Percentiles rank a stretch among this genome's conserved stretches.
Conservation (phyloP, 2,329 filamentous ascomycete genomes). For the Colletotrichum destructivum region DNA sequence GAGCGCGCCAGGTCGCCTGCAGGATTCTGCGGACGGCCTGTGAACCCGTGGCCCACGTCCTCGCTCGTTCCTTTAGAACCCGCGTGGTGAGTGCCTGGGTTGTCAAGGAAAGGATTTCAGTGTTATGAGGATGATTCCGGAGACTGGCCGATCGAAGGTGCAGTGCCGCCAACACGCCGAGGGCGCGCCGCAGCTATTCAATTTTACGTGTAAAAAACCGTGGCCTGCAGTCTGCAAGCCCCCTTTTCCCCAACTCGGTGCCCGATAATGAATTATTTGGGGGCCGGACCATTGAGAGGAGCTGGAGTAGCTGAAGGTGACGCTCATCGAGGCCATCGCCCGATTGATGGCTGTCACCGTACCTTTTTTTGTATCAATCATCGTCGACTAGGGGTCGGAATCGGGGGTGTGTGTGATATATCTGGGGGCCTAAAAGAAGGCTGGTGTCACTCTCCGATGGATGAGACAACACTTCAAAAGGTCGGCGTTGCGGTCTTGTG, state of each 20-base stretch:
- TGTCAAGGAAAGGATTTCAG: not conserved
- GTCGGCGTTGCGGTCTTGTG: not conserved
- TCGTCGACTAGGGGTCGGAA: not conserved
- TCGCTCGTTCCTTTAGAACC: not conserved
- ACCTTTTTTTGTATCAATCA: not conserved
- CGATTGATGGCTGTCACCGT: not conserved
- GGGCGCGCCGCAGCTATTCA: not conserved
- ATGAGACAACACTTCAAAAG: conserved; percentile 18
- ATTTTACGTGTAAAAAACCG: no score
- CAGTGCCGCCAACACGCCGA: not conserved
- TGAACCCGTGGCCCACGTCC: not conserved
- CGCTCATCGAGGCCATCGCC: not conserved
- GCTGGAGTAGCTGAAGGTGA: not conserved
- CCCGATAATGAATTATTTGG: not conserved
- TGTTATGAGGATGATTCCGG: not conserved
- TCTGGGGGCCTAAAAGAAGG: not conserved
- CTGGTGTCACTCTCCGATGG: not conserved
- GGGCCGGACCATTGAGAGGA: not conserved
- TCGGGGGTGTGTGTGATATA: not conserved
- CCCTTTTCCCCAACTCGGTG: not conserved
- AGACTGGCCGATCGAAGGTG: not conserved
- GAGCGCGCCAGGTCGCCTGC: not conserved
- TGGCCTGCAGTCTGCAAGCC: not conserved
- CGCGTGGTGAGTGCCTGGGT: not conserved
- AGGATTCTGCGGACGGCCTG: not conserved